Evolutionary conservation across 73 alveolate genomes (phyloP).

Genomic region (Stentor coeruleus): DNA sequence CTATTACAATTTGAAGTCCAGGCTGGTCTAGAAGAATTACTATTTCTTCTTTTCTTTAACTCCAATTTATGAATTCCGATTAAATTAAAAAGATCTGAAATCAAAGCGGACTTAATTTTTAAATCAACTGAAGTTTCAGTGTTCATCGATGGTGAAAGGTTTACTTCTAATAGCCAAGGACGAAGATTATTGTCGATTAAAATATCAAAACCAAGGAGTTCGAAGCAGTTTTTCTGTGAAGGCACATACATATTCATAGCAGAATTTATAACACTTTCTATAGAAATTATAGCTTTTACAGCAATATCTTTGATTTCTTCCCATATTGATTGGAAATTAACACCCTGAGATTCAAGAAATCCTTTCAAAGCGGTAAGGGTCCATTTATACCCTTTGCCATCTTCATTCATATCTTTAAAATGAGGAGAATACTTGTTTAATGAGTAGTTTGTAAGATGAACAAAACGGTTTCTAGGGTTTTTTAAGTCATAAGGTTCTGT

Average conservation of each 20-base stretch:
- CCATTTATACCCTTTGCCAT: constrained; percentile 79
- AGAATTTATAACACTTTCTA: constrained; percentile 60
- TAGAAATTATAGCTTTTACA: constrained; percentile 80
- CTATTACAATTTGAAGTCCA: not conserved
- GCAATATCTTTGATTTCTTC: constrained; percentile 73
- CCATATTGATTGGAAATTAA: constrained; percentile 38
- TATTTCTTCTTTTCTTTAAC: not conserved
- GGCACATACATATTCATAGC: constrained; percentile 84
- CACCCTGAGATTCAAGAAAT: constrained; percentile 32
- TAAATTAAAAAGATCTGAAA: constrained; percentile 66
- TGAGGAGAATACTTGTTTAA: constrained; percentile 81
- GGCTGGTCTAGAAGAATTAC: not conserved
- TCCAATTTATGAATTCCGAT: constrained; percentile 40
- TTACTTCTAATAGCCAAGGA: constrained; percentile 86
- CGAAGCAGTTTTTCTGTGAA: constrained; percentile 76
- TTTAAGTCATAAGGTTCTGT: constrained; percentile 61
- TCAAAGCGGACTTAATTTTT: constrained; percentile 52
- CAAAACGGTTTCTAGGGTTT: constrained; percentile 50
- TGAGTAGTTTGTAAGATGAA: constrained; percentile 89
- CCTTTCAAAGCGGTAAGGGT: constrained; percentile 55
- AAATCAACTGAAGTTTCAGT: constrained; percentile 62
- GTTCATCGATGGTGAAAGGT: constrained; percentile 69
- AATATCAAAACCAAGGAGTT: constrained; percentile 77
- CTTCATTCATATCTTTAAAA: constrained; percentile 70
- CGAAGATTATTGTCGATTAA: constrained; percentile 63